phyloP scores from a whole-genome alignment of 352 stramenopile species.

The Phytophthora syringae region DNA sequence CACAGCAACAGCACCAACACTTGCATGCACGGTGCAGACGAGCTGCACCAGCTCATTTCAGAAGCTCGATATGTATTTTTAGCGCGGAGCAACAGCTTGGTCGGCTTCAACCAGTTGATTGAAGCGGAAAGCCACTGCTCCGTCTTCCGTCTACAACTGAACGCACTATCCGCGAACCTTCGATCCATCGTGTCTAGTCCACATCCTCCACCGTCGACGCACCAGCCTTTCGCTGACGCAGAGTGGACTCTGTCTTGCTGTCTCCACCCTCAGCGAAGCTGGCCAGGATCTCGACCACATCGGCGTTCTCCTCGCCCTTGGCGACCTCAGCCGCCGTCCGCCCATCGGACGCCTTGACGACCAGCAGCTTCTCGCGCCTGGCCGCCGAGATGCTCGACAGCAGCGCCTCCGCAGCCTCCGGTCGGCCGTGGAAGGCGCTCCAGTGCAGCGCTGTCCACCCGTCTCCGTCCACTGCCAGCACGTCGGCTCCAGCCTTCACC shows the following conservation, averaged over 20 bases:
- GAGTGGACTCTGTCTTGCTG: conserved; percentile 40
- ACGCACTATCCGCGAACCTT: not conserved
- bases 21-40: conserved; percentile 18
- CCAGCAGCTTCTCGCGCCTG: conserved; percentile 54
- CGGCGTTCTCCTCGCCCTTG: conserved; percentile 71
- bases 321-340: conserved; percentile 72
- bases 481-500: conserved; percentile 60
- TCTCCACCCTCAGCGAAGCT: conserved; percentile 37
- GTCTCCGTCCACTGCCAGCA: conserved; percentile 73
- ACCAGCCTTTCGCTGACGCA: conserved; percentile 65
- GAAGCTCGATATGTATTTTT: conserved; percentile 34
- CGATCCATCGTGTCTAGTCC: conserved; percentile 69
- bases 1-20: conserved; percentile 16
- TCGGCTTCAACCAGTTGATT: conserved; percentile 5
- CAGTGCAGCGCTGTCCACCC: conserved; percentile 87
- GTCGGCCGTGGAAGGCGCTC: conserved; percentile 82
- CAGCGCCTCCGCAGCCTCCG: conserved; percentile 70
- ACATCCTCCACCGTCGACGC: conserved; percentile 75
- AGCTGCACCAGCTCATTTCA: conserved; percentile 21
- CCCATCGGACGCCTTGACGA: conserved; percentile 62
- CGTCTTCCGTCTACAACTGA: conserved; percentile 33
- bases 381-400: conserved; percentile 44
- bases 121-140: conserved; percentile 9
- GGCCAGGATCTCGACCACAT: conserved; percentile 69
- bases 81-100: conserved; percentile 4